A percentile compares a stretch with the other conserved stretches of the same genome.
Conservation (phyloP, 768 basidiomycete species). For the Coprinellus aureogranulatus region DNA sequence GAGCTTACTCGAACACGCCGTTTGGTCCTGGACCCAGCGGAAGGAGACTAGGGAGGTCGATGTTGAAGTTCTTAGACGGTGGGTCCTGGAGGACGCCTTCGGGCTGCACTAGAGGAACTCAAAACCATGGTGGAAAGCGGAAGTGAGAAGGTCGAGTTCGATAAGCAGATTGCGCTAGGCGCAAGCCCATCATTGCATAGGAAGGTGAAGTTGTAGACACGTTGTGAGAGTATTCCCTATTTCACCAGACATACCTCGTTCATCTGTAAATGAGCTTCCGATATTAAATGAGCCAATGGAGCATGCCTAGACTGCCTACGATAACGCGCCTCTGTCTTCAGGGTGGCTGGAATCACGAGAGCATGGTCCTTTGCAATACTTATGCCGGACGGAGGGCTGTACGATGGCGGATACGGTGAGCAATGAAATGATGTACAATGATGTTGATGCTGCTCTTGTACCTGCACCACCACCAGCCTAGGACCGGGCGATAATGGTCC, state of each 20-base stretch:
- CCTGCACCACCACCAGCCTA: too few relatives aligned
- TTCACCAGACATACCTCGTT: neutral
- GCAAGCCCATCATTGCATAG: neutral
- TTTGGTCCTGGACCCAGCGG: conserved; percentile 47
- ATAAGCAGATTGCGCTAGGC: conserved; percentile 38
- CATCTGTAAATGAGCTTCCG: neutral
- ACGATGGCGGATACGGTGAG: too few relatives aligned
- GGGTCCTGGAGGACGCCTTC: conserved; percentile 44
- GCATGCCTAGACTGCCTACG: too few relatives aligned
- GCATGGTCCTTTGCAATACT: too few relatives aligned
- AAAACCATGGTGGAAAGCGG: conserved; percentile 24
- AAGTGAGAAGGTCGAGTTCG: conserved; percentile 21
- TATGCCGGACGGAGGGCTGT: too few relatives aligned
- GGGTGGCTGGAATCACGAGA: too few relatives aligned
- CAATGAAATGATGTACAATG: too few relatives aligned
- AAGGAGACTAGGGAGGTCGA: conserved; percentile 39
- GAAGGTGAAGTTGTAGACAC: neutral
- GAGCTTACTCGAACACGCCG: conserved; percentile 68
- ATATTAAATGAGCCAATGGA: too few relatives aligned
- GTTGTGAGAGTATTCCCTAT: neutral
- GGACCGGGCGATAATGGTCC: conserved; percentile 35
- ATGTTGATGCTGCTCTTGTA: too few relatives aligned
- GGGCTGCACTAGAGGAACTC: conserved; percentile 37
- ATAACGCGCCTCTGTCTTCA: too few relatives aligned
- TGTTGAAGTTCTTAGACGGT: conserved; percentile 51